These are phyloP conservation scores for Macadamia tetraphylla DNA, from an alignment of 164 flowering plant genomes.

Conservation along the genomic window DNA sequence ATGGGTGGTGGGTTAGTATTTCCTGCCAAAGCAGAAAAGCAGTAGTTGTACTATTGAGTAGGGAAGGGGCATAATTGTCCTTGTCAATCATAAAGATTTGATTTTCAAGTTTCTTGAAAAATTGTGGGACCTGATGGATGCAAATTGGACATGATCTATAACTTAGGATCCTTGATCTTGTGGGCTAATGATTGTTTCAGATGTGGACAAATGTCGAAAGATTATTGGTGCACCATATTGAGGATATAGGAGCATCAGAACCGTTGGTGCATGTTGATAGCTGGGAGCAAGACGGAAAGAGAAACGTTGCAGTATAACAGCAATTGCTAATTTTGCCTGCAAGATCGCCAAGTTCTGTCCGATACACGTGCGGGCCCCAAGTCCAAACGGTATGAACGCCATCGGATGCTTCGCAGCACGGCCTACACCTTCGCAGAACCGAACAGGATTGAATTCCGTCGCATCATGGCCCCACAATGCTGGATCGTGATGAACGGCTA, in stretches of 20 bases:
- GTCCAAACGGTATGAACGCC: constrained; percentile 91
- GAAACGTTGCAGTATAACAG: constrained; percentile 63
- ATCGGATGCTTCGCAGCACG: constrained; percentile 75
- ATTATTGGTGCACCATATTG: constrained; percentile 83
- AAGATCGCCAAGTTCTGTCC: constrained; percentile 85
- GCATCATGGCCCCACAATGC: constrained; percentile 80
- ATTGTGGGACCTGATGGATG: too few species aligned
- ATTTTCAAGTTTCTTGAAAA: too few species aligned
- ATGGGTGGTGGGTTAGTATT: constrained; percentile 2
- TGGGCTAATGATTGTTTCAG: constrained; percentile 1
- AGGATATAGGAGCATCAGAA: constrained; percentile 78
- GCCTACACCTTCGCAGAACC: constrained; percentile 73
- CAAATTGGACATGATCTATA: too few species aligned
- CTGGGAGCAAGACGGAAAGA: constrained; percentile 50
- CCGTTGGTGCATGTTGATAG: constrained; percentile 88
- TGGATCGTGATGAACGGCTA: constrained; percentile 90
- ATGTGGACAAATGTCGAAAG: constrained; percentile 27
- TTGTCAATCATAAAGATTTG: constrained; percentile 4
- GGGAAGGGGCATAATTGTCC: constrained; percentile 4
- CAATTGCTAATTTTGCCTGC: constrained; percentile 66
- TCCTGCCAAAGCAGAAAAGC: too few species aligned
- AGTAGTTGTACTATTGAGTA: background rate
- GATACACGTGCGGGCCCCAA: constrained; percentile 79
- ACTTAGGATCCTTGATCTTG: constrained; percentile 19
- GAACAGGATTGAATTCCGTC: constrained; percentile 76